Conservation (phyloP, 805 yeast genomes). For the Candida khao-thaluensis region DNA sequence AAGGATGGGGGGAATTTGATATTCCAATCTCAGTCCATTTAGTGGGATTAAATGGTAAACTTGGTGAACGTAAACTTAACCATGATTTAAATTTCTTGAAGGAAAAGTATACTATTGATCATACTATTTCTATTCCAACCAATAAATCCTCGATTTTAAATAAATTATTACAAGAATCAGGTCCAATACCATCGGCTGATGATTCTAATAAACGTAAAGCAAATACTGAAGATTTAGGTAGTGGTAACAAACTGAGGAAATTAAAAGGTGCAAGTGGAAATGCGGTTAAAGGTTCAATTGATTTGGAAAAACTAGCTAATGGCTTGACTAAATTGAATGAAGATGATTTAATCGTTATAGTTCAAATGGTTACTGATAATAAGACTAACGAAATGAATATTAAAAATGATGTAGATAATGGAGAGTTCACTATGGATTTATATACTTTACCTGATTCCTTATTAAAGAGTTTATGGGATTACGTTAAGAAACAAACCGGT, state of each 20-base stretch:
- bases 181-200: slow-evolving; percentile 60
- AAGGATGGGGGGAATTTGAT: slow-evolving; percentile 99
- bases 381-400: slow-evolving; percentile 93
- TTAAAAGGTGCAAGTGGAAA: slow-evolving; percentile 41
- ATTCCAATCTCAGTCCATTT: slow-evolving; percentile 74
- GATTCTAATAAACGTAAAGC: slow-evolving; percentile 25
- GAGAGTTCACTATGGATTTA: slow-evolving; percentile 95
- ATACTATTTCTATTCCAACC: slow-evolving; percentile 71
- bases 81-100: slow-evolving; percentile 88
- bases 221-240: slow-evolving; percentile 17
- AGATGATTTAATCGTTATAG: slow-evolving; percentile 91
- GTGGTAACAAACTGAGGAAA: slow-evolving; percentile 45
- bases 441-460: slow-evolving; percentile 89
- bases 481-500: slow-evolving; percentile 68
- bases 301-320: slow-evolving; percentile 86
- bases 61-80: slow-evolving; percentile 81
- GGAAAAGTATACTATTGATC: slow-evolving; percentile 76
- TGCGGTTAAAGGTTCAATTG: slow-evolving; percentile 73
- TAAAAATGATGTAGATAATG: slow-evolving; percentile 92
- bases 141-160: slow-evolving; percentile 67
- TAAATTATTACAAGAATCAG: slow-evolving; percentile 73
- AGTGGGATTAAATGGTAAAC: slow-evolving; percentile 63
- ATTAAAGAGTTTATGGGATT: slow-evolving; percentile 92
- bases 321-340: slow-evolving; percentile 85
- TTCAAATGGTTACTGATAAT: slow-evolving; percentile 97